These are phyloP conservation scores for Solanum dulcamara DNA, from an alignment of 257 asterid species.

Conservation along the genomic window DNA sequence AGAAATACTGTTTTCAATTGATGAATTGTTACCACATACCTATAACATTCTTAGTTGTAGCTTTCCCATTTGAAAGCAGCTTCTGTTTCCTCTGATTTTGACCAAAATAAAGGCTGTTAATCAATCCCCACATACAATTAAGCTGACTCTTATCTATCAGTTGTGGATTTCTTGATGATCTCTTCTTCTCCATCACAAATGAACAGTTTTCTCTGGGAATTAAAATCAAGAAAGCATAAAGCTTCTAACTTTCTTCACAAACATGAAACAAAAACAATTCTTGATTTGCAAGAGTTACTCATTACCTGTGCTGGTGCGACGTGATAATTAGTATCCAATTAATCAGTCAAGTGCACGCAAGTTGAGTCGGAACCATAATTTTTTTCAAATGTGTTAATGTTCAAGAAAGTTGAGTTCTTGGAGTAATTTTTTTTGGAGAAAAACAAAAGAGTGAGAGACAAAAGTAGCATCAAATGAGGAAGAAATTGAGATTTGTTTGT, in stretches of 20 bases:
- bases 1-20: neutral
- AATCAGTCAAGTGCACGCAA: neutral
- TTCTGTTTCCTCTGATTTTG: constrained; percentile 20
- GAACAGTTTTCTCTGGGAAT: neutral
- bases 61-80: constrained; percentile 34
- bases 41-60: constrained; percentile 1
- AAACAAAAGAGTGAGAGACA: neutral
- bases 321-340: neutral
- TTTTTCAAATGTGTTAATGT: neutral
- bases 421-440: neutral
- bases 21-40: constrained; percentile 16
- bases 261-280: neutral
- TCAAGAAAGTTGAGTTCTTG: neutral
- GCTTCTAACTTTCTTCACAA: neutral
- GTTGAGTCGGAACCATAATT: neutral
- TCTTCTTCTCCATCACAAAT: constrained; percentile 35
- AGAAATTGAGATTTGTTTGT: neutral
- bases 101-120: constrained; percentile 35
- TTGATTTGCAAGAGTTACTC: neutral
- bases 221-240: neutral
- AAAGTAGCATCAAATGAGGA: neutral
- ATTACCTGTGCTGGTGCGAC: neutral
- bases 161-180: constrained; percentile 25
- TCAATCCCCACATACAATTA: constrained; percentile 47
- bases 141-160: constrained; percentile 19